phyloP scores from a whole-genome alignment of 2,329 filamentous ascomycete species.

The Endoconidiophora polonica region DNA sequence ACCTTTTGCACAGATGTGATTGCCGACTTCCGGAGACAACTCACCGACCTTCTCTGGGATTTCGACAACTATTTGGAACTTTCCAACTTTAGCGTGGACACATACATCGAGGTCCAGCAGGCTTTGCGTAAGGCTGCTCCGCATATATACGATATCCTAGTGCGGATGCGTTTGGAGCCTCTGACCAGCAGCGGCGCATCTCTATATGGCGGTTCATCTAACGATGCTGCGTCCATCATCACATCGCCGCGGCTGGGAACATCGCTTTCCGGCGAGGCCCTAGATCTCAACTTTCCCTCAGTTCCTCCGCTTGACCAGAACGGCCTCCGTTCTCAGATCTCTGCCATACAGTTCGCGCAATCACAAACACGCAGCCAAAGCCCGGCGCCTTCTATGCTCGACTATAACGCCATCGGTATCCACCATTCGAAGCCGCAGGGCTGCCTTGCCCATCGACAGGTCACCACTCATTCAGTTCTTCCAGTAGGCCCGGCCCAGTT shows the following conservation, averaged over 20 bases:
- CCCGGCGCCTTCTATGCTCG: not conserved
- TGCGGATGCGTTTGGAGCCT: conserved; percentile 32
- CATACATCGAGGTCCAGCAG: conserved; percentile 31
- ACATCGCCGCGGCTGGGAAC: not conserved
- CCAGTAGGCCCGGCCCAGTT: not conserved
- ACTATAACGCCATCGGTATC: not conserved
- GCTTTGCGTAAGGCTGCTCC: conserved; percentile 32
- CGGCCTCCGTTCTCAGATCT: not conserved
- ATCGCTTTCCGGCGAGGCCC: not conserved
- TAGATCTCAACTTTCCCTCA: not conserved
- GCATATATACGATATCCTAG: conserved; percentile 32
- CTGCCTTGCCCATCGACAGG: not conserved
- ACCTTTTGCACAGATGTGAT: conserved; percentile 28
- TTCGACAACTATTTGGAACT: conserved; percentile 38
- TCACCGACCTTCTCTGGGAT: conserved; percentile 36
- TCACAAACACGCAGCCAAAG: not conserved
- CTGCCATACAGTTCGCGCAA: not conserved
- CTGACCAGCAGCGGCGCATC: not conserved
- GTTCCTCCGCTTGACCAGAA: not conserved
- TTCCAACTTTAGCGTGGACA: conserved; percentile 33
- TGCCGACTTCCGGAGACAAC: conserved; percentile 28
- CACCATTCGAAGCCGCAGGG: conserved; percentile 3
- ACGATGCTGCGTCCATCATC: not conserved
- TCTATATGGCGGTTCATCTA: conserved; percentile 5
- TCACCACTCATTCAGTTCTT: not conserved